Evolutionary conservation across 225 moss, liverwort and hornwort species (phyloP).

Genomic region (Physcomitrellopsis africana): DNA sequence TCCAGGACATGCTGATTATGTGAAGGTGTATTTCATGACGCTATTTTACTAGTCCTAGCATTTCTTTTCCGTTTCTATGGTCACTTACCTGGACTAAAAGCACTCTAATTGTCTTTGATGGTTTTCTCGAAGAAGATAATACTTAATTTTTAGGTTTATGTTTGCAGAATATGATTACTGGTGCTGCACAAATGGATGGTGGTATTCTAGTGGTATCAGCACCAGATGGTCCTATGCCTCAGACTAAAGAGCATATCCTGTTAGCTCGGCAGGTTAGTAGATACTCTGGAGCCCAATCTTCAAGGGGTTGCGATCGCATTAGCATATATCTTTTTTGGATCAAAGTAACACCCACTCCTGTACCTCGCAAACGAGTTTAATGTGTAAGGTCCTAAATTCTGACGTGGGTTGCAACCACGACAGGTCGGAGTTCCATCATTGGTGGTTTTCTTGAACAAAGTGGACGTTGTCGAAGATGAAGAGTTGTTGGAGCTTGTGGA

Average conservation of each 20-base stretch:
- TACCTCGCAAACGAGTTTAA: constrained; percentile 5
- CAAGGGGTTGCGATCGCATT: neutral
- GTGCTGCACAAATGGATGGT: constrained; percentile 92
- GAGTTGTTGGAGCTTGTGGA: constrained; percentile 96
- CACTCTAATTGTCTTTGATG: neutral
- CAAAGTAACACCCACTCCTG: neutral
- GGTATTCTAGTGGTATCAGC: constrained; percentile 83
- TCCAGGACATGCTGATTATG: constrained; percentile 90
- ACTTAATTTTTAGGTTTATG: constrained; percentile 13
- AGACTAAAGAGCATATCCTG: constrained; percentile 92
- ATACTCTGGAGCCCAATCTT: neutral
- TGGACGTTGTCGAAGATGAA: constrained; percentile 92
- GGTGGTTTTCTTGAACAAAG: constrained; percentile 93
- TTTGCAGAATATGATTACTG: constrained; percentile 84
- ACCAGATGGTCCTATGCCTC: constrained; percentile 94
- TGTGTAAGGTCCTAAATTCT: constrained; percentile 21
- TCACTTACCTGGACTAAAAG: neutral
- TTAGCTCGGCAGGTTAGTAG: constrained; percentile 75
- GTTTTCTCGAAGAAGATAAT: constrained; percentile 20
- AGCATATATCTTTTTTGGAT: neutral
- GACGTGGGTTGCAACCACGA: constrained; percentile 16
- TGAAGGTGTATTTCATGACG: constrained; percentile 52
- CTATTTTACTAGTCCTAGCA: neutral
- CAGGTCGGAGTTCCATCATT: constrained; percentile 93
- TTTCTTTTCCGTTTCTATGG: neutral